Evolutionary conservation across 2,329 filamentous ascomycete species (phyloP).

Genomic region (Graphium sp.): DNA sequence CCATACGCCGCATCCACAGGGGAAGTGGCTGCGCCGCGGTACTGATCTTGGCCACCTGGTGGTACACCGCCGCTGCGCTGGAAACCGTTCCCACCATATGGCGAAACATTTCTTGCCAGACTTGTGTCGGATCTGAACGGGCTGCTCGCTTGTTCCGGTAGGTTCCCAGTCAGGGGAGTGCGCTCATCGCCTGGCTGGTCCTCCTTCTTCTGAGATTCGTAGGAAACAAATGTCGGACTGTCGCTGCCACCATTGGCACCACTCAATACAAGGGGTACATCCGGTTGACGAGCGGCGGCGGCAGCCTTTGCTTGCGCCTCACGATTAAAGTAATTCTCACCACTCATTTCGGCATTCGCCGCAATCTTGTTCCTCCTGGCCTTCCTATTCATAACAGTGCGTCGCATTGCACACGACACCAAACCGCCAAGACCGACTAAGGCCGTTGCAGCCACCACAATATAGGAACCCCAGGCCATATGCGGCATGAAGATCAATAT

Average conservation of each 20-base stretch:
- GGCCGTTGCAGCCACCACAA: conserved; percentile 79
- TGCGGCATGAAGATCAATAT: conserved; percentile 90
- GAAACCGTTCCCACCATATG: too few relatives aligned
- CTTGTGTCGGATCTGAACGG: too few relatives aligned
- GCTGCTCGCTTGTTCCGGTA: too few relatives aligned
- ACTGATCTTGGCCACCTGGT: too few relatives aligned
- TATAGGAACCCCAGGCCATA: conserved; percentile 83
- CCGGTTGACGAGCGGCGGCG: conserved; percentile 32
- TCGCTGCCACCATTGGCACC: conserved; percentile 32
- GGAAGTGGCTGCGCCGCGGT: too few relatives aligned
- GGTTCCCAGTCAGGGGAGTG: conserved; percentile 54
- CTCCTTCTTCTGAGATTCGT: conserved; percentile 48
- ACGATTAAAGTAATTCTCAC: conserved; percentile 74
- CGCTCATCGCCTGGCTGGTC: conserved; percentile 50
- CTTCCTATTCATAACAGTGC: conserved; percentile 80
- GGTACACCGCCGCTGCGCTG: too few relatives aligned
- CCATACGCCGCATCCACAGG: too few relatives aligned
- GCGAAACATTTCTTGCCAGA: too few relatives aligned
- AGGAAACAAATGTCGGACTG: conserved; percentile 42
- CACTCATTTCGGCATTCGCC: conserved; percentile 94
- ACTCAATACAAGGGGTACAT: conserved; percentile 34
- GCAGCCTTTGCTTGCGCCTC: conserved; percentile 37
- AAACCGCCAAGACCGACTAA: conserved; percentile 68
- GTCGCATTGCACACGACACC: conserved; percentile 86
- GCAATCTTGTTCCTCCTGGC: conserved; percentile 83